These are phyloP conservation scores for Potentilla sterilis DNA, from an alignment of 306 rosid species.

Conservation along the genomic window DNA sequence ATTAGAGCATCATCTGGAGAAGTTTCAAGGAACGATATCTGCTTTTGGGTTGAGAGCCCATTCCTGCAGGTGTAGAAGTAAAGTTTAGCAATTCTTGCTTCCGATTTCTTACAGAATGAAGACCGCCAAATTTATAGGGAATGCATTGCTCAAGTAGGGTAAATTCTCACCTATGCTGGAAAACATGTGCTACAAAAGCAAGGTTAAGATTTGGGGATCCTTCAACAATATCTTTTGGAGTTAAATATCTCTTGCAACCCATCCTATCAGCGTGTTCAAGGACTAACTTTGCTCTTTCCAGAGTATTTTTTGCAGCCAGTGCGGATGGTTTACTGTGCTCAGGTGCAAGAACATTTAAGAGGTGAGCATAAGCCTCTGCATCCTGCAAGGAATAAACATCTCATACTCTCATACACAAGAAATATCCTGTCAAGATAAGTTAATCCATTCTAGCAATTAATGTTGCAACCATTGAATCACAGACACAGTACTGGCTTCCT, in stretches of 20 bases:
- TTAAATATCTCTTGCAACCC: constrained; percentile 93
- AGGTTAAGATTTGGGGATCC: constrained; percentile 98
- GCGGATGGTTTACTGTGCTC: constrained; percentile 78
- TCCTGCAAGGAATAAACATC: constrained; percentile 49
- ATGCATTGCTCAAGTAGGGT: constrained; percentile 13
- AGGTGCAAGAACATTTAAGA: constrained; percentile 89
- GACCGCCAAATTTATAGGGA: constrained; percentile 2
- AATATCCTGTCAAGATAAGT: neutral
- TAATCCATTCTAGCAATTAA: neutral
- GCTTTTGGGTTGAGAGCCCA: constrained; percentile 79
- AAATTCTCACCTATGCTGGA: constrained; percentile 82
- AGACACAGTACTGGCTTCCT: neutral
- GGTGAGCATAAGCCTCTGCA: constrained; percentile 93
- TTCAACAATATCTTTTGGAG: constrained; percentile 90
- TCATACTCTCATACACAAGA: neutral
- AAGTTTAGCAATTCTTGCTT: constrained; percentile 9
- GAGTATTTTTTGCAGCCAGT: constrained; percentile 57
- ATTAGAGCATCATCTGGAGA: constrained; percentile 70
- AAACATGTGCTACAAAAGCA: constrained; percentile 94
- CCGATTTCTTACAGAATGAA: neutral
- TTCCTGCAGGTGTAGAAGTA: constrained; percentile 47
- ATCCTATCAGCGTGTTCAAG: constrained; percentile 90
- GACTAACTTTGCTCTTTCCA: constrained; percentile 88
- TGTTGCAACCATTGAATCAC: neutral
- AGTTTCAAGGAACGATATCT: constrained; percentile 71